Evolutionary conservation across 345 rosid genomes (phyloP), one percentile per base, ranked within the genome.

Genomic region (Salix purpurea): DNA sequence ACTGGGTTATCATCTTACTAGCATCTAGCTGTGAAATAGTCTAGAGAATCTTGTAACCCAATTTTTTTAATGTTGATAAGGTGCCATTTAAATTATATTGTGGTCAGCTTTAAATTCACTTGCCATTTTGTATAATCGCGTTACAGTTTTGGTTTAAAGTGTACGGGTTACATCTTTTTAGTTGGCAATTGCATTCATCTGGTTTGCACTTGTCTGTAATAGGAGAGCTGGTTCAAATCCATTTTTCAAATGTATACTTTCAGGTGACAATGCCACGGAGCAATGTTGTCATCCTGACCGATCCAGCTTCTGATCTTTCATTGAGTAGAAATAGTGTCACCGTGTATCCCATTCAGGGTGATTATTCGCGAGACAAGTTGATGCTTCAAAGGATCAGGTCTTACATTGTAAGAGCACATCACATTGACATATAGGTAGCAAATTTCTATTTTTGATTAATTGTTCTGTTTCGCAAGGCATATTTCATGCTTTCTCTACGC

Each of bases 331-430:
- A 84, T 48, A 78, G 87, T 24, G 92, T 93, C 76, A 80, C 87
- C 40, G 48, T 92, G 66, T 82, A 88, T 88, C 94, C 96, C 48
- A 77, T 93, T 81, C 80, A 70, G 64, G 98, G 99, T 78, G 94
- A 92, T 82, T 96, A 93, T 81, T 88, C 94, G 19, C 88, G 94
- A 56, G 89, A 87, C 76, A 91, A 87, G 87, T 84, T 96, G 92
- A 96, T 96, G 99, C 94, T 92, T 82, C 99, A 96, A 82, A 90
- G 97, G 86, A 92, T 93, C 94, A 93, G 86, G 85, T 93, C 99
- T 87, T 96, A 96, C 94, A 93, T 92, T 87, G 97, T 96, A 92
- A 93, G 98, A 85, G 94, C 90, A 81, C 69, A 83, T 82, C 69
- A 50, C 83, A 84, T 82, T 84, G 72, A 81, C 83, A 73, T 48